A percentile compares a stretch with the other conserved stretches of the same genome.
These are phyloP conservation scores for Phytophthora kernoviae DNA, from an alignment of 352 stramenopile species.

Conservation along the genomic window DNA sequence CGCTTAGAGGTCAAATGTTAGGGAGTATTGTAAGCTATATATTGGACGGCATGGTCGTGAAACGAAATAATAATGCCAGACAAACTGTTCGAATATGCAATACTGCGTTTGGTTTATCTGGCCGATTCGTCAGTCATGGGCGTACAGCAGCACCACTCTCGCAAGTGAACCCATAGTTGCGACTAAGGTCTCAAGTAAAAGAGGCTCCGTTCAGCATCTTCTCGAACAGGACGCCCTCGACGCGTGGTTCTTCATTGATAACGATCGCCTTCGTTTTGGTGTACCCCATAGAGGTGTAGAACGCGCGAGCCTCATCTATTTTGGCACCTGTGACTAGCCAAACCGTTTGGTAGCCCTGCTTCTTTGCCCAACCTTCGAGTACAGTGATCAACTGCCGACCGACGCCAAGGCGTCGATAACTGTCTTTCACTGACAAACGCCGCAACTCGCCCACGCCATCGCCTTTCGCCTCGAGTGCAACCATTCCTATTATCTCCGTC, in stretches of 20 bases:
- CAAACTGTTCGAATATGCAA: no score
- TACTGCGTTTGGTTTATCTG: no score
- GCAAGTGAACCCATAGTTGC: no score
- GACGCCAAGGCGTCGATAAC: conserved; percentile 22
- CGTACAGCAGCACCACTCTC: no score
- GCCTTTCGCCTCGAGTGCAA: conserved; percentile 17
- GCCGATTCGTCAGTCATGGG: no score
- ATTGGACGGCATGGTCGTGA: conserved; percentile 7
- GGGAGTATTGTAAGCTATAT: conserved; percentile 29
- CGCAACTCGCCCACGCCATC: conserved; percentile 18
- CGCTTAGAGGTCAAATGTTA: conserved; percentile 13
- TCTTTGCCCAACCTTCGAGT: conserved; percentile 23
- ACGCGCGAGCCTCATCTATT: conserved; percentile 25
- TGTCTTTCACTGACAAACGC: conserved; percentile 27
- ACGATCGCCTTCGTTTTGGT: conserved; percentile 18
- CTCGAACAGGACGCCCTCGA: conserved; percentile 31
- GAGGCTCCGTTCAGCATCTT: conserved; percentile 14
- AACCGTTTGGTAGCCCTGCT: conserved; percentile 18
- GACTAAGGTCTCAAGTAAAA: neutral
- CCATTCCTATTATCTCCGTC: conserved; percentile 20
- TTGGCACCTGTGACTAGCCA: conserved; percentile 18
- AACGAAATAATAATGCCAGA: no score
- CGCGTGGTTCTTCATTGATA: conserved; percentile 18
- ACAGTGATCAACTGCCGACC: conserved; percentile 12
- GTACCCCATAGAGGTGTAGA: conserved; percentile 26